Evolutionary conservation across 2,329 filamentous ascomycete species (phyloP), one percentile per base, ranked within the genome.

Genomic region (Alternaria arbusti): DNA sequence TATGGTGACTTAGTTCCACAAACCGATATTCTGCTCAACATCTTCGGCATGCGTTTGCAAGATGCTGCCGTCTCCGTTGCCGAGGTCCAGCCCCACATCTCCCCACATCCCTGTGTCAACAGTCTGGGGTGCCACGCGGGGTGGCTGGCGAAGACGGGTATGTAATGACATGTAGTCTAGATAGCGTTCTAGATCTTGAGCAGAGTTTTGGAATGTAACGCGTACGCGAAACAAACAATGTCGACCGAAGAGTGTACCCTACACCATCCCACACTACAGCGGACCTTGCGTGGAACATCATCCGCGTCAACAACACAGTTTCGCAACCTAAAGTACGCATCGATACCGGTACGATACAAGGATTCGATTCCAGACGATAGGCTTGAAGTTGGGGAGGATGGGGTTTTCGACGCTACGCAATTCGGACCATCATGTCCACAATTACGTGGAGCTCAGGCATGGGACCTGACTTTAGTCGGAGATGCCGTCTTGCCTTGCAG

Each of bases 371-470:
- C 72, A 0, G 58, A 69, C 13, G 50, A 66, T 5, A 51, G 22
- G 2, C 51, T 75, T 2, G 30, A 52, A 3, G 11, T 13, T 52
- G 64, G 63, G 3, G 12, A 57, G 3, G 59, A 68, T 17, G 64
- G 54, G 7, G 59, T 70, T 1, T 75, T 73, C 43, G 73, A 81
- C 61, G 78, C 77, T 3, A 80, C 78, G 1, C 59, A 63, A 22
- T 78, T 78, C 61, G 79, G 79, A 3, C 78, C 79, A 32, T 76
- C 75, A 26, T 81, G 78, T 68, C 79, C 79, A 9, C 79, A 81
- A 13, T 69, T 75, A 30, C 72, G 67, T 45, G 74, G 71, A 20
- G 74, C 70, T 12, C 74, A 75, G 55, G 70, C 69, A 15, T 75
- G 70, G 68, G 76, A 77, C 61, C 54, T 74, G 15, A 70, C 67